Evolutionary conservation across 1,284 basidiomycete species (phyloP).

Genomic region (Irpex sp.): DNA sequence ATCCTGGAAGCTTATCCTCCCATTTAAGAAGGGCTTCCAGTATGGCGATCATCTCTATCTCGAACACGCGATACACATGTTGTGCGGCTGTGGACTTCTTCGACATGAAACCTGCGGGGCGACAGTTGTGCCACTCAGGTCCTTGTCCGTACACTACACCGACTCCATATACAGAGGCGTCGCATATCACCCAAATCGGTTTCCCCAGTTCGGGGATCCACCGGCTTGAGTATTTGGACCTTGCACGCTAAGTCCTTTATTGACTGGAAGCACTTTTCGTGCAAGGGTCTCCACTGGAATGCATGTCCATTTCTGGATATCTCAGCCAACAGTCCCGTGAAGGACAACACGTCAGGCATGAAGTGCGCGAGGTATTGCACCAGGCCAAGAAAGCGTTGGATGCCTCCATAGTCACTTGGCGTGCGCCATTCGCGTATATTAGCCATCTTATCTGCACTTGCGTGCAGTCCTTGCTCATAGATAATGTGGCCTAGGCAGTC

Average conservation of each 20-base stretch:
- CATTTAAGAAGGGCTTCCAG: constrained; percentile 44
- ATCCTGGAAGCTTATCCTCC: constrained; percentile 41
- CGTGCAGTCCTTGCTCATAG: constrained; percentile 35
- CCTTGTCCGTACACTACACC: constrained; percentile 1
- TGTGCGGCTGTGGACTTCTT: constrained; percentile 40
- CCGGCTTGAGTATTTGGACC: background rate
- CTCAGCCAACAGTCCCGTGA: constrained; percentile 32
- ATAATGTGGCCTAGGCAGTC: constrained; percentile 36
- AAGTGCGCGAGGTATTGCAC: constrained; percentile 48
- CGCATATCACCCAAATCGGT: constrained; percentile 7
- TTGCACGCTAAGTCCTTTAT: background rate
- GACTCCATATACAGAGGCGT: background rate
- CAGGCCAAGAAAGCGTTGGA: constrained; percentile 47
- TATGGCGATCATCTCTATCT: constrained; percentile 45
- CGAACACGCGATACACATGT: constrained; percentile 40
- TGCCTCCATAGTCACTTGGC: constrained; percentile 41
- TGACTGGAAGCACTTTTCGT: background rate
- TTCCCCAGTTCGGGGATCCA: background rate
- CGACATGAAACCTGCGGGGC: constrained; percentile 1
- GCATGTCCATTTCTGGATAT: constrained; percentile 25
- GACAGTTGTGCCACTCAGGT: background rate
- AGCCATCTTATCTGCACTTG: constrained; percentile 33
- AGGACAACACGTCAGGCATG: constrained; percentile 41
- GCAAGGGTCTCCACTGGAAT: background rate
- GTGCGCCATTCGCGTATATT: constrained; percentile 26